Conservation (phyloP, 306 rosid genomes). For the Quercus rubra region DNA sequence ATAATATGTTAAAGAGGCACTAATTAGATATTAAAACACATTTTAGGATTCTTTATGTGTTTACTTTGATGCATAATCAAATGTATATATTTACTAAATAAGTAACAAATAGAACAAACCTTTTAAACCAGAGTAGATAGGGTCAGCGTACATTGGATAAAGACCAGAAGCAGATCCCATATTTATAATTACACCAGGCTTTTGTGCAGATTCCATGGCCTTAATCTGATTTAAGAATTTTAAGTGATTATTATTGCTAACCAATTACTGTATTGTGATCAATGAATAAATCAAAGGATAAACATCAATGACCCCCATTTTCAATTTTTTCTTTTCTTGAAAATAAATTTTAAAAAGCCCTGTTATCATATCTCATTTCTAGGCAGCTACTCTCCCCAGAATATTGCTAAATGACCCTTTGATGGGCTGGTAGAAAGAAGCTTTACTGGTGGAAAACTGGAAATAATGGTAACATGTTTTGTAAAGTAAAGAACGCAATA, state of each 20-base stretch:
- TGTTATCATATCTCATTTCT: neutral
- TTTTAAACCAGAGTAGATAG: conserved; percentile 80
- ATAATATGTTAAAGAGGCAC: neutral
- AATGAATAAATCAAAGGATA: neutral
- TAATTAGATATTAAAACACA: neutral
- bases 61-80: conserved; percentile 1
- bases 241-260: conserved; percentile 16
- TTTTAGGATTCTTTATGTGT: neutral
- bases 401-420: neutral
- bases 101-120: conserved; percentile 45
- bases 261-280: neutral
- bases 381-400: neutral
- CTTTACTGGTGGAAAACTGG: neutral
- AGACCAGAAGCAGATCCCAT: conserved; percentile 92
- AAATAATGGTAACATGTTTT: neutral
- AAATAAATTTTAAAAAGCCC: neutral
- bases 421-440: neutral
- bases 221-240: conserved; percentile 53
- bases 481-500: neutral
- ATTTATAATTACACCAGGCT: conserved; percentile 83
- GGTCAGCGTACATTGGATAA: conserved; percentile 63
- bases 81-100: neutral
- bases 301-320: neutral
- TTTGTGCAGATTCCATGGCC: conserved; percentile 61
- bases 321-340: neutral